phyloP scores from a whole-genome alignment of 495 filamentous ascomycete species.

The Immersiella caudata region DNA sequence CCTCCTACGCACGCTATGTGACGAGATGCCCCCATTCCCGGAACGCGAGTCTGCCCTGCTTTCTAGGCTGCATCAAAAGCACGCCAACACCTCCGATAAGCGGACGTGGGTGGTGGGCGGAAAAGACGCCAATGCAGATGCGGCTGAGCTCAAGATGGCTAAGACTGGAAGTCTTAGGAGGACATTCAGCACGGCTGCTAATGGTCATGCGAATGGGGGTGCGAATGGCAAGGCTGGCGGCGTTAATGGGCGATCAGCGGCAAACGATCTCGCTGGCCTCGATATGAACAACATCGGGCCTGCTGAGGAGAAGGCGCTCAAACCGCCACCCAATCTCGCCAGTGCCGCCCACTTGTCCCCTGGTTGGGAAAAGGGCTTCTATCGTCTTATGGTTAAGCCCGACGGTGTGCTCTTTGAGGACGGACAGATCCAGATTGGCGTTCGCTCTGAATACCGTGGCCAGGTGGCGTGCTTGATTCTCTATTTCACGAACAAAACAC shows the following conservation, averaged over 20 bases:
- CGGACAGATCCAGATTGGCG: conserved; percentile 86
- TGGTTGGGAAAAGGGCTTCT: conserved; percentile 92
- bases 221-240: conserved; percentile 60
- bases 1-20: conserved; percentile 90
- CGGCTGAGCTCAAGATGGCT: conserved; percentile 76
- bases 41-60: conserved; percentile 90
- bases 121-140: conserved; percentile 85
- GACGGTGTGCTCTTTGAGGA: conserved; percentile 96
- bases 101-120: conserved; percentile 95
- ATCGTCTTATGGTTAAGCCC: conserved; percentile 71
- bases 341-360: conserved; percentile 90
- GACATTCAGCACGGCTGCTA: conserved; percentile 69
- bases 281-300: conserved; percentile 67
- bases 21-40: conserved; percentile 99
- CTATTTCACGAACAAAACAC: conserved; percentile 93
- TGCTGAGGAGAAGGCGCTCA: conserved; percentile 58
- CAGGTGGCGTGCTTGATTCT: conserved; percentile 94
- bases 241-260: conserved; percentile 53
- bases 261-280: conserved; percentile 74
- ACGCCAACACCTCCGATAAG: conserved; percentile 86
- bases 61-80: conserved; percentile 90
- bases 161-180: conserved; percentile 84
- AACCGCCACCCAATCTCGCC: conserved; percentile 77
- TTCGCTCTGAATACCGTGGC: conserved; percentile 90
- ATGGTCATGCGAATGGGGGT: conserved; percentile 58